A percentile compares a stretch with the other conserved stretches of the same genome.
Conservation (phyloP, 805 yeast species). For the Lachancea sp. region DNA sequence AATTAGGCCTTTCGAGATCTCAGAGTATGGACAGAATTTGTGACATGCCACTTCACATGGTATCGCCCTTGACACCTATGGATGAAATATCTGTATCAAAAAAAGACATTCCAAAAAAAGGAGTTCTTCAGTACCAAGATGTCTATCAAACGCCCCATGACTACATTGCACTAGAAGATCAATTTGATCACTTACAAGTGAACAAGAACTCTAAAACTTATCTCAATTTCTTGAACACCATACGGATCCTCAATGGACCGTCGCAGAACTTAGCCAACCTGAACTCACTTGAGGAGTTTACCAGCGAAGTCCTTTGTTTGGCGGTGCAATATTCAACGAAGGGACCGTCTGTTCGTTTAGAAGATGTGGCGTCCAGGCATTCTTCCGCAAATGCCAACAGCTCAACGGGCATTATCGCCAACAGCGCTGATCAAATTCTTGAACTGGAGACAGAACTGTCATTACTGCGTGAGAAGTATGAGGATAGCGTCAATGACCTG, state of each 20-base stretch:
- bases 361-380: neutral
- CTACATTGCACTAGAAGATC: constrained; percentile 1
- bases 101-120: neutral
- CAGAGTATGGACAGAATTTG: neutral
- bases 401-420: neutral
- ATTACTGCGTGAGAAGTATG: constrained; percentile 5
- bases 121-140: neutral
- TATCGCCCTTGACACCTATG: constrained; percentile 8
- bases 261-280: neutral
- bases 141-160: constrained; percentile 6
- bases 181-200: constrained; percentile 3
- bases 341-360: neutral
- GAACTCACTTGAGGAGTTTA: constrained; percentile 3
- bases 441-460: constrained; percentile 6
- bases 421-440: neutral
- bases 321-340: neutral
- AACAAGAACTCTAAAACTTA: constrained; percentile 6
- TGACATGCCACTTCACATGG: neutral
- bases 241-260: constrained; percentile 5
- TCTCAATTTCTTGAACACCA: constrained; percentile 2
- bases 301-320: neutral
- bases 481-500: constrained; percentile 1
- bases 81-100: constrained; percentile 3
- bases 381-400: neutral
- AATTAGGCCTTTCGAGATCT: neutral